A percentile compares a stretch with the other conserved stretches of the same genome.
Conservation (phyloP, 805 yeast species). For the Maudiozyma saulgeensis region DNA sequence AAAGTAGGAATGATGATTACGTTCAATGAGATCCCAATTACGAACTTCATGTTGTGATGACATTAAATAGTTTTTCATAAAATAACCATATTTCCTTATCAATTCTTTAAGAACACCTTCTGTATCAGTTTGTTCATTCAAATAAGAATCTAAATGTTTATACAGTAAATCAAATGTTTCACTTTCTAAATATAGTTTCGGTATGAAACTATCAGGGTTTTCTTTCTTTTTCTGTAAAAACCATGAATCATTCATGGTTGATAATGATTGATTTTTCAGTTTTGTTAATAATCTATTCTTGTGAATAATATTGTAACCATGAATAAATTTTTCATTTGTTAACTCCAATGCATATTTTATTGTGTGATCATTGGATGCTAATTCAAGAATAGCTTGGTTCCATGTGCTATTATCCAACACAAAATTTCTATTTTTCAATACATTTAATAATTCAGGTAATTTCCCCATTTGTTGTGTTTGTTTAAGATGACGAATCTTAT, state of each 20-base stretch:
- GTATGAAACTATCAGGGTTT: constrained; percentile 15
- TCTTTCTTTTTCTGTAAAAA: constrained; percentile 14
- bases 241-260: constrained; percentile 13
- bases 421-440: constrained; percentile 18
- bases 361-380: constrained; percentile 22
- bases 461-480: constrained; percentile 9
- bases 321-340: constrained; percentile 28
- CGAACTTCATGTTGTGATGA: constrained; percentile 14
- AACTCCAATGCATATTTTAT: constrained; percentile 24
- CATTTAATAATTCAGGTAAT: constrained; percentile 14
- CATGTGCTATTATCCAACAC: constrained; percentile 26
- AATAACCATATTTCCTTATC: constrained; percentile 22
- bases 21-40: constrained; percentile 19
- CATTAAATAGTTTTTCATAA: constrained; percentile 27
- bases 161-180: constrained; percentile 8
- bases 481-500: constrained; percentile 16
- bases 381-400: constrained; percentile 24
- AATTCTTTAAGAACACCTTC: constrained; percentile 13
- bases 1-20: constrained; percentile 10
- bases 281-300: constrained; percentile 18
- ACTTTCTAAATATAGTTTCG: constrained; percentile 23
- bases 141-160: constrained; percentile 19
- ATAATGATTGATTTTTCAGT: constrained; percentile 5
- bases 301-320: constrained; percentile 29
- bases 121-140: constrained; percentile 9